Percentiles rank a stretch among this genome's conserved stretches.
These are phyloP conservation scores for Spongispora temasekensis DNA, from an alignment of 1,284 basidiomycete species.

Conservation along the genomic window DNA sequence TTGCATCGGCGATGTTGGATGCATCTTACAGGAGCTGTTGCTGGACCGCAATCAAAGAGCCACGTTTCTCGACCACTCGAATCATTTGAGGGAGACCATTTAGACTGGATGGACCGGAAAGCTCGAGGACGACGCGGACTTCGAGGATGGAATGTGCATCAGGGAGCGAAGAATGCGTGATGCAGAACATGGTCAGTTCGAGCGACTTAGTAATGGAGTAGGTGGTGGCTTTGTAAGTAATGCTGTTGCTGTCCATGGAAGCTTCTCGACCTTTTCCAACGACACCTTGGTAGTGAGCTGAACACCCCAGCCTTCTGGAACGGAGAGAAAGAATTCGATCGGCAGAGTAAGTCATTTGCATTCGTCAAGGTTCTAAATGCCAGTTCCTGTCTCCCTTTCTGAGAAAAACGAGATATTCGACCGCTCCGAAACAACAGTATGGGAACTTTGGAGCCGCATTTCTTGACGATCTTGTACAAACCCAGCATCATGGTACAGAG, in stretches of 20 bases:
- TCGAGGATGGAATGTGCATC: conserved; percentile 79
- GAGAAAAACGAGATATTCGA: conserved; percentile 88
- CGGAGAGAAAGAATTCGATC: conserved; percentile 80
- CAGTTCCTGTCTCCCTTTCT: conserved; percentile 49
- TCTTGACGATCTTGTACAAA: conserved; percentile 75
- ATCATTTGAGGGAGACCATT: conserved; percentile 82
- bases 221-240: conserved; percentile 47
- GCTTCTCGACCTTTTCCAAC: conserved; percentile 67
- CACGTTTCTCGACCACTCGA: conserved; percentile 61
- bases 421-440: conserved; percentile 79
- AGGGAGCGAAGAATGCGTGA: conserved; percentile 71
- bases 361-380: conserved; percentile 55
- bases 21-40: conserved; percentile 65
- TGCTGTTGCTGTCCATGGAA: conserved; percentile 77
- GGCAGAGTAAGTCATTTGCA: conserved; percentile 67
- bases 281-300: conserved; percentile 72
- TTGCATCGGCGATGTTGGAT: conserved; percentile 66
- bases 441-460: conserved; percentile 74
- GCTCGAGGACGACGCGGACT: conserved; percentile 77
- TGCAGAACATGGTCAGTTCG: conserved; percentile 65
- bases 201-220: conserved; percentile 40
- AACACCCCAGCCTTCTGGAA: conserved; percentile 88
- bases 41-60: conserved; percentile 52
- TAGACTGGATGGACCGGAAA: conserved; percentile 78
- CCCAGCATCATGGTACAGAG: conserved; percentile 81